Conservation (phyloP, 176 grass and related monocot genomes). For the Poa annua region DNA sequence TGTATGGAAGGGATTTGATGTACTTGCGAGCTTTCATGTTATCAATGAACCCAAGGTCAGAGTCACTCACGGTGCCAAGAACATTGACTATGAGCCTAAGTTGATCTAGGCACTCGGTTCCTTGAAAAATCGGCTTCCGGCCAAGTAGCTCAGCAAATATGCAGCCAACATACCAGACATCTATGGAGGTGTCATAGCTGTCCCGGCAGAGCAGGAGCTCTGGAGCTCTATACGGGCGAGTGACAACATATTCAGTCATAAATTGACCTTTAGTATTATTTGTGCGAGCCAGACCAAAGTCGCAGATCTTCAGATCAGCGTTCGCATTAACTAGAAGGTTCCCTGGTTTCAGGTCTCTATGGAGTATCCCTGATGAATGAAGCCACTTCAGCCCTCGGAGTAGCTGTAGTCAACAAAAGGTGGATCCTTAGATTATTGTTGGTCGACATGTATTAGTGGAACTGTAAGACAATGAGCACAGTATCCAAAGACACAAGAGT, state of each 20-base stretch:
- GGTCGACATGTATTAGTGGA: neutral
- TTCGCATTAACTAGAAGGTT: slow-evolving; percentile 62
- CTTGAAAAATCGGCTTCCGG: slow-evolving; percentile 56
- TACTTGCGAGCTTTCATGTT: slow-evolving; percentile 48
- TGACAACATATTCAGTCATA: slow-evolving; percentile 67
- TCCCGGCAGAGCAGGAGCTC: slow-evolving; percentile 60
- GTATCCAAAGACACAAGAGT: neutral
- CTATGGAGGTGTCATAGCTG: slow-evolving; percentile 57
- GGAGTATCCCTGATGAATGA: slow-evolving; percentile 67
- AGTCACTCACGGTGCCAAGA: slow-evolving; percentile 54
- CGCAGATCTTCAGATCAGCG: slow-evolving; percentile 62
- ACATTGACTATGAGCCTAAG: slow-evolving; percentile 62
- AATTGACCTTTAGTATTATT: slow-evolving; percentile 52
- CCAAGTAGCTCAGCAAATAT: slow-evolving; percentile 70
- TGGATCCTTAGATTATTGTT: slow-evolving; percentile 10
- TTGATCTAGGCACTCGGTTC: slow-evolving; percentile 52
- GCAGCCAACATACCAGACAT: slow-evolving; percentile 66
- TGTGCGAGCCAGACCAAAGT: slow-evolving; percentile 65
- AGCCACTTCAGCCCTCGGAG: slow-evolving; percentile 57
- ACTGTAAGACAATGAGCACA: neutral
- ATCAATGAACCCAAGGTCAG: slow-evolving; percentile 56
- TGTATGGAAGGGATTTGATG: slow-evolving; percentile 57
- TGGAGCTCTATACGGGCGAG: slow-evolving; percentile 57
- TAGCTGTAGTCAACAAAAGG: slow-evolving; percentile 42
- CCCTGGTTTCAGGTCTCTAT: slow-evolving; percentile 62